Conservation (phyloP, 2,329 filamentous ascomycete species). For the Grosmannia serpens region DNA sequence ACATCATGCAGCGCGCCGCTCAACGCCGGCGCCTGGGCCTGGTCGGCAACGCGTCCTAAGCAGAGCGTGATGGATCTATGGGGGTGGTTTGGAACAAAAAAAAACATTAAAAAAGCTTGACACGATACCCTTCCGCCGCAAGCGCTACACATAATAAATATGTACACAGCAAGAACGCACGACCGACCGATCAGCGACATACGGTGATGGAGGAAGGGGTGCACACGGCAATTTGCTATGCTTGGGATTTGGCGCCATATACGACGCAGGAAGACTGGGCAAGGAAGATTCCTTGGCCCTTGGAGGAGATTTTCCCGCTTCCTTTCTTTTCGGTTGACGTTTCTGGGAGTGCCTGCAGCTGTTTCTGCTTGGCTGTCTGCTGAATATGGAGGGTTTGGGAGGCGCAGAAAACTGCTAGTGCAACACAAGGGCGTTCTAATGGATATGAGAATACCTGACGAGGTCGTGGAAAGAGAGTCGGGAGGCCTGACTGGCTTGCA, state of each 20-base stretch:
- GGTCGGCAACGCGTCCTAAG: neutral
- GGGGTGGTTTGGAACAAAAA: neutral
- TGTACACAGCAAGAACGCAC: neutral
- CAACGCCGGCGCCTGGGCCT: slow-evolving; percentile 4
- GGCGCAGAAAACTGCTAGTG: neutral
- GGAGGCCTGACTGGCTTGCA: neutral
- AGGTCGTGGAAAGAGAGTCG: neutral
- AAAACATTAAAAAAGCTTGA: neutral
- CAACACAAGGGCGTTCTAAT: neutral
- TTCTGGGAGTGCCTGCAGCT: neutral
- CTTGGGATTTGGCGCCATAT: neutral
- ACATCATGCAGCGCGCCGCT: slow-evolving; percentile 4
- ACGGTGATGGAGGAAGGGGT: neutral
- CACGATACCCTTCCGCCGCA: neutral
- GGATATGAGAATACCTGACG: neutral
- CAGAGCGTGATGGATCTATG: neutral
- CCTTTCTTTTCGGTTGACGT: neutral
- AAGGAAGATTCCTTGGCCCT: neutral
- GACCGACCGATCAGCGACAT: neutral
- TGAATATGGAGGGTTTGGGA: neutral
- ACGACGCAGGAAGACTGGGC: neutral
- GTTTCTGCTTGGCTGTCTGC: neutral
- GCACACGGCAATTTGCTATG: neutral
- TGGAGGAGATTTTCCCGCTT: neutral
- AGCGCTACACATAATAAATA: neutral